A percentile compares a stretch with the other conserved stretches of the same genome.
phyloP scores from a whole-genome alignment of 805 yeast species.

The Lachancea cidri region DNA sequence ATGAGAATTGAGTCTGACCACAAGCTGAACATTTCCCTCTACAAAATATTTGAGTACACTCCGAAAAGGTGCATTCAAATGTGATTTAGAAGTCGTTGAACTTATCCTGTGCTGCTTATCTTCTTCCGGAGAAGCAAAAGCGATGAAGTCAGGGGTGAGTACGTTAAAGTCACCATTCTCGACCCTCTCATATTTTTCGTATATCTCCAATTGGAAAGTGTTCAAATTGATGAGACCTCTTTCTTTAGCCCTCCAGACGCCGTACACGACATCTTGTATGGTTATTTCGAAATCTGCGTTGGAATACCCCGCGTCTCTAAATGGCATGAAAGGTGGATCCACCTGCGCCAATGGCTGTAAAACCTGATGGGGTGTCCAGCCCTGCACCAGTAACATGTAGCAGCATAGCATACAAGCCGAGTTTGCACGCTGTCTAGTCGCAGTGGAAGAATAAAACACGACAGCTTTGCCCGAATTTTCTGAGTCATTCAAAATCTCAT shows the following conservation, averaged over 20 bases:
- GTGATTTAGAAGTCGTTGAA: slow-evolving; percentile 19
- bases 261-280: slow-evolving; percentile 92
- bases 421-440: slow-evolving; percentile 78
- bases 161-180: slow-evolving; percentile 96
- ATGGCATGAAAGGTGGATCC: slow-evolving; percentile 90
- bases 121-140: slow-evolving; percentile 95
- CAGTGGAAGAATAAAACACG: slow-evolving; percentile 80
- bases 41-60: slow-evolving; percentile 77
- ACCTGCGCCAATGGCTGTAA: slow-evolving; percentile 89
- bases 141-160: slow-evolving; percentile 88
- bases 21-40: slow-evolving; percentile 72
- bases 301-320: slow-evolving; percentile 96
- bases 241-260: slow-evolving; percentile 96
- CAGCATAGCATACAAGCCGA: slow-evolving; percentile 93
- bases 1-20: slow-evolving; percentile 88
- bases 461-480: slow-evolving; percentile 82
- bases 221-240: slow-evolving; percentile 83
- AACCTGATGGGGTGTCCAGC: slow-evolving; percentile 98
- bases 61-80: slow-evolving; percentile 66
- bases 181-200: slow-evolving; percentile 90
- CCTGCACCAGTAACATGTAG: slow-evolving; percentile 90
- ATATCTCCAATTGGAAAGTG: slow-evolving; percentile 83
- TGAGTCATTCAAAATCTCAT: slow-evolving; percentile 83
- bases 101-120: slow-evolving; percentile 31
- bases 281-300: slow-evolving; percentile 90